phyloP scores from a whole-genome alignment of 1,284 basidiomycete species.

The Rhodotorula sp. region DNA sequence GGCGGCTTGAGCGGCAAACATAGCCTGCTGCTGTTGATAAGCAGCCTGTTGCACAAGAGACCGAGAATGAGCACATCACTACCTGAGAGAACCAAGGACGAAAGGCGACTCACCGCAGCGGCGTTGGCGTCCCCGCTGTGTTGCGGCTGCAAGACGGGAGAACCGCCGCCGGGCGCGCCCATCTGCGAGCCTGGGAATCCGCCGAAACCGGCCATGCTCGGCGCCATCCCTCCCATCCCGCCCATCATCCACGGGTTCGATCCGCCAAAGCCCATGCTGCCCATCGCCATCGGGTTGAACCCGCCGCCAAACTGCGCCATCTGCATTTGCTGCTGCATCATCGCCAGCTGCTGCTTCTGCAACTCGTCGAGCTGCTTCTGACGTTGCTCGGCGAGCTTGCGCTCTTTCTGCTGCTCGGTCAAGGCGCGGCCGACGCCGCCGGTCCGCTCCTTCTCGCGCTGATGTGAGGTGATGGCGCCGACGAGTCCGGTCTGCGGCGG shows the following conservation, averaged over 20 bases:
- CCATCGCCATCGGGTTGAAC: conserved; percentile 44
- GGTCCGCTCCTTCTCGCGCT: conserved; percentile 87
- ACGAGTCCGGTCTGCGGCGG: conserved; percentile 93
- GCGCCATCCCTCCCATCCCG: conserved; percentile 8
- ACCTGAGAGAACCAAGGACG: conserved; percentile 28
- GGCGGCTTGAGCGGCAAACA: conserved; percentile 61
- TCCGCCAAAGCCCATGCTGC: conserved; percentile 38
- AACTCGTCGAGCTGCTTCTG: conserved; percentile 87
- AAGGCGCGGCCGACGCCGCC: conserved; percentile 90
- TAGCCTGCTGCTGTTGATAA: conserved; percentile 62
- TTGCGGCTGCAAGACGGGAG: conserved; percentile 57
- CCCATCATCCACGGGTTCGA: conserved; percentile 51
- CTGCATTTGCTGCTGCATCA: conserved; percentile 55
- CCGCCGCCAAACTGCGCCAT: conserved; percentile 61
- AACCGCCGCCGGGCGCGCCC: conserved; percentile 55
- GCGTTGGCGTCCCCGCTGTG: conserved; percentile 49
- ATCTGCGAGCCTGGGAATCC: conserved; percentile 48
- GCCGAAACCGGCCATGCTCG: conserved; percentile 36
- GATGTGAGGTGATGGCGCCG: conserved; percentile 91
- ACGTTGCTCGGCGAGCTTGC: conserved; percentile 73
- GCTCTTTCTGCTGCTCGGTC: conserved; percentile 91
- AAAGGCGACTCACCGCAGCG: conserved; percentile 12
- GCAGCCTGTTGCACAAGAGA: conserved; percentile 46
- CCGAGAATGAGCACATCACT: conserved; percentile 51
- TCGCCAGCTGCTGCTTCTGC: conserved; percentile 71